Conservation (phyloP, 148 eudicot genomes). For the Rhododendron simsii region DNA sequence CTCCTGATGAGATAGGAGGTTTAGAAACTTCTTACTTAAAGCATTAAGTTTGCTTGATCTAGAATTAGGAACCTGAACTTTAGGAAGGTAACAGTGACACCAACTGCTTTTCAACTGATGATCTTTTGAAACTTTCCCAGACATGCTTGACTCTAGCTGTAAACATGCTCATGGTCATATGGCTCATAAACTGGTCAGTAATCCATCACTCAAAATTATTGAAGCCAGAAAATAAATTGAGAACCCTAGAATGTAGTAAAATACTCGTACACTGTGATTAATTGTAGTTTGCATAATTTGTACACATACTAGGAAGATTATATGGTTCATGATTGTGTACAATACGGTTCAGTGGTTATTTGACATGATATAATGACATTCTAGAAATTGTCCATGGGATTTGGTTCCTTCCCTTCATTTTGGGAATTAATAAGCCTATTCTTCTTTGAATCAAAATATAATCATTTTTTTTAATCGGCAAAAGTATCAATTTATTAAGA, state of each 20-base stretch:
- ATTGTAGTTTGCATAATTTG: background rate
- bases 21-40: background rate
- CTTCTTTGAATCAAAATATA: background rate
- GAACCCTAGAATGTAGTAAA: background rate
- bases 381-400: background rate
- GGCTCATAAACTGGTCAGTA: background rate
- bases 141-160: background rate
- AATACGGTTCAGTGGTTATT: background rate
- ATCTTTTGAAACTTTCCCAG: background rate
- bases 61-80: background rate
- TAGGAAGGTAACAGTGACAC: background rate
- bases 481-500: too few species aligned
- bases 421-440: background rate
- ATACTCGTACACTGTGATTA: background rate
- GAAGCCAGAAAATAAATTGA: background rate
- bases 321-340: background rate
- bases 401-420: background rate
- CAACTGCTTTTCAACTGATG: background rate
- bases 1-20: too few species aligned
- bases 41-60: background rate
- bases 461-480: background rate
- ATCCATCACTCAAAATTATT: background rate
- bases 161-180: background rate
- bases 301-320: background rate
- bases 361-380: background rate